Evolutionary conservation across 2,329 filamentous ascomycete species (phyloP), one percentile per base, ranked within the genome.

Genomic region (Chrysosphaeria jannelii): DNA sequence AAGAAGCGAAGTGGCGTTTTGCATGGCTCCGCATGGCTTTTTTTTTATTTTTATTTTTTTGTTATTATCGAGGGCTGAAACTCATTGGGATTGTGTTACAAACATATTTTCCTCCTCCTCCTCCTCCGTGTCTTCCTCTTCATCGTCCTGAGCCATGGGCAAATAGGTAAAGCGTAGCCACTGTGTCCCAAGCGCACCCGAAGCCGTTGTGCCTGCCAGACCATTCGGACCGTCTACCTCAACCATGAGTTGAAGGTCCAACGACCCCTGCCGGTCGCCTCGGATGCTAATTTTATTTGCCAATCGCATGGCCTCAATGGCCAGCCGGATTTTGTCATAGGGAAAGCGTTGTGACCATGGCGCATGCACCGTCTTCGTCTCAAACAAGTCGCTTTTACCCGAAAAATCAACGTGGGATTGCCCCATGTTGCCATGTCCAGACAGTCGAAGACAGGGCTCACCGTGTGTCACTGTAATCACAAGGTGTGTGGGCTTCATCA

Each of bases 171-270:
- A 88, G 41, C 85, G 72, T 13, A 85, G 53, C 44, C 81, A 88
- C 34, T 64, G 72, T 19, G 64, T 50, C 13, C 53, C 51, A 5
- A 58, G 56, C 5, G 8, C 23, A 2, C n/a, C 20, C n/a, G n/a
- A n/a, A n/a, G 8, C 10, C 17, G 10, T n/a, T n/a, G n/a, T n/a
- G n/a, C n/a, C n/a, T n/a, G n/a, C n/a, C n/a, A n/a, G n/a, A n/a
- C n/a, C n/a, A n/a, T n/a, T n/a, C n/a, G n/a, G n/a, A n/a, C 22
- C 17, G 30, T 85, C 75, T 20, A 79, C 53, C 39, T 91, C 76
- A 10, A 97, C 68, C 70, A 97, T 85, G 36, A 93, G 91, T 39
- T 97, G 85, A 40, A 93, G 47, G 43, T 75, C 91, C 31, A 97
- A 44, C 14, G 97, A 81, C 0, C 85, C 81, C 39, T 90, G 75